These are phyloP conservation scores for Dysphania ambrosioides DNA, from an alignment of 148 eudicot species.

Conservation along the genomic window DNA sequence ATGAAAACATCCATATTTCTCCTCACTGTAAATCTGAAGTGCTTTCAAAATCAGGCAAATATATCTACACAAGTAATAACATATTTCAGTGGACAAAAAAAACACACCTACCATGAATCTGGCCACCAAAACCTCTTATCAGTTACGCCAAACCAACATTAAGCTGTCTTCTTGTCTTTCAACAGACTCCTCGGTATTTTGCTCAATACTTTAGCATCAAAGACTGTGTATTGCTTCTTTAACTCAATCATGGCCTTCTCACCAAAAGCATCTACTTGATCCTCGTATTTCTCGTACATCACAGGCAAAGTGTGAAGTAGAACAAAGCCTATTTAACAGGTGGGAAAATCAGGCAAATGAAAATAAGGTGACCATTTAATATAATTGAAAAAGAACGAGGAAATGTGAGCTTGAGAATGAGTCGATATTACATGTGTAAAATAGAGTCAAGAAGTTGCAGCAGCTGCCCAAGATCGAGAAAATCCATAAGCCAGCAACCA, in stretches of 20 bases:
- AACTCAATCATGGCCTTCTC: slow-evolving; percentile 76
- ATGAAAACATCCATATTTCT: slow-evolving; percentile 14
- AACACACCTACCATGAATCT: slow-evolving; percentile 14
- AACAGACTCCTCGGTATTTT: slow-evolving; percentile 70
- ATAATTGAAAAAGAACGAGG: background rate
- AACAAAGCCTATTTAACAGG: slow-evolving; percentile 42
- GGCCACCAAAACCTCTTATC: background rate
- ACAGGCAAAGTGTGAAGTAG: slow-evolving; percentile 71
- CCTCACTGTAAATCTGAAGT: slow-evolving; percentile 8
- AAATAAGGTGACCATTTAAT: background rate
- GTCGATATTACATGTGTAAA: slow-evolving; percentile 60
- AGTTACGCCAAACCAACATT: slow-evolving; percentile 19
- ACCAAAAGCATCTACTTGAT: slow-evolving; percentile 64
- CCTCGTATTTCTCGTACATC: slow-evolving; percentile 77
- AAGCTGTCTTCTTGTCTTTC: slow-evolving; percentile 55
- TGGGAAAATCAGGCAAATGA: background rate
- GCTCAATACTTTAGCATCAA: slow-evolving; percentile 75
- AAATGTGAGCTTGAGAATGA: background rate
- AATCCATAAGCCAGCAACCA: slow-evolving; percentile 75
- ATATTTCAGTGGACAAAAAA: slow-evolving; percentile 20
- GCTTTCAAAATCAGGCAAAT: slow-evolving; percentile 15
- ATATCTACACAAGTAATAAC: slow-evolving; percentile 6
- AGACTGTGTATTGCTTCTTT: slow-evolving; percentile 72
- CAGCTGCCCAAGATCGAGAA: slow-evolving; percentile 77
- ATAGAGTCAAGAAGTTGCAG: slow-evolving; percentile 83